These are phyloP conservation scores for Funneliformis geosporum DNA, from an alignment of 192 early-diverging fungal species.

Conservation along the genomic window DNA sequence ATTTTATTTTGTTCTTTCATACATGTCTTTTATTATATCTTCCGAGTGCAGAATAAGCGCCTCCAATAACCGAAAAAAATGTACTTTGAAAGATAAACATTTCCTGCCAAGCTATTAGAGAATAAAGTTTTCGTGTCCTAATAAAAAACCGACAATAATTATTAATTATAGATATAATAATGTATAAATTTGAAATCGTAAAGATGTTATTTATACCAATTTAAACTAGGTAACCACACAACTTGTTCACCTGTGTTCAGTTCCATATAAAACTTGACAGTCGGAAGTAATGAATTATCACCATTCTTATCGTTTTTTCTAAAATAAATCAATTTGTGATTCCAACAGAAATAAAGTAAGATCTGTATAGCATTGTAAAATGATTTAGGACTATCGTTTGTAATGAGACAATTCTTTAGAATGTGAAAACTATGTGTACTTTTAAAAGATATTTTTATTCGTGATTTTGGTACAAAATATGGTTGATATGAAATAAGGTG, in stretches of 20 bases:
- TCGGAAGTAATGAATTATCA: background rate
- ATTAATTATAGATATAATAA: background rate
- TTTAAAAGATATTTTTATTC: conserved; percentile 10
- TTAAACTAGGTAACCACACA: background rate
- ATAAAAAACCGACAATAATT: background rate
- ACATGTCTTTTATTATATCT: conserved; percentile 42
- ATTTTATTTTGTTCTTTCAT: background rate
- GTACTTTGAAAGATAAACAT: conserved; percentile 28
- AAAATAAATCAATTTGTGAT: background rate
- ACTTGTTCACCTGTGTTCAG: background rate
- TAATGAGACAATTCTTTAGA: background rate
- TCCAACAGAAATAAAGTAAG: conserved; percentile 8
- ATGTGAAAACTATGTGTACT: background rate
- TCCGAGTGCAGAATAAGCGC: conserved; percentile 47
- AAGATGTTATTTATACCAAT: background rate
- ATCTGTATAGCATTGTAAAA: conserved; percentile 6
- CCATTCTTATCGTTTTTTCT: background rate
- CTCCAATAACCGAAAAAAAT: conserved; percentile 47
- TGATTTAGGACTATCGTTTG: background rate
- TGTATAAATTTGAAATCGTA: background rate
- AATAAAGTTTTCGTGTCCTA: conserved; percentile 10
- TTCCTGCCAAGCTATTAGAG: background rate
- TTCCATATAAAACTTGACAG: background rate
- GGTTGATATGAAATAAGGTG: background rate
- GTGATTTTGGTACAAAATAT: background rate